Evolutionary conservation across 225 moss, liverwort and hornwort species (phyloP).

Genomic region (Takakia lepidozioides): DNA sequence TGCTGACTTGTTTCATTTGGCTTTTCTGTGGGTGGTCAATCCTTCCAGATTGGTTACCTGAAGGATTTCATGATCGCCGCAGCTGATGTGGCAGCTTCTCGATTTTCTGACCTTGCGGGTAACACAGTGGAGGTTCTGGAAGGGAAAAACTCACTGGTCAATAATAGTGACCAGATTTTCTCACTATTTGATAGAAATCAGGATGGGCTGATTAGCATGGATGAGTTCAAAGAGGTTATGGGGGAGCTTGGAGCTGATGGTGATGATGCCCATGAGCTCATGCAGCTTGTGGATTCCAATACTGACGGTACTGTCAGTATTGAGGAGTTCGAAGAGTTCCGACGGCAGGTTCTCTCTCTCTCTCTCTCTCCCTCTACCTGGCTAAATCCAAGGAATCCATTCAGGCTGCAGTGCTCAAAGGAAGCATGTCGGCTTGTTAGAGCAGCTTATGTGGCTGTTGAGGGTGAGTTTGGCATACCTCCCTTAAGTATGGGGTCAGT

Average conservation of each 20-base stretch:
- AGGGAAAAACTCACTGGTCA: conserved; percentile 15
- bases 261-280: conserved; percentile 77
- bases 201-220: conserved; percentile 84
- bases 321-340: conserved; percentile 78
- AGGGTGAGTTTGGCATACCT: too few relatives aligned
- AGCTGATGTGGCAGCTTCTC: conserved; percentile 50
- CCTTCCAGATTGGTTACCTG: conserved; percentile 33
- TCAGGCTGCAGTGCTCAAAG: too few relatives aligned
- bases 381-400: too few relatives aligned
- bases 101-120: conserved; percentile 60
- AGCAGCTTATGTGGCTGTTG: too few relatives aligned
- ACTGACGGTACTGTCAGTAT: conserved; percentile 78
- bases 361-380: too few relatives aligned
- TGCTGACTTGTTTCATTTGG: neutral
- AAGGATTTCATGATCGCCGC: conserved; percentile 52
- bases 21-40: too few relatives aligned
- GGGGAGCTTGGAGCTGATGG: conserved; percentile 76
- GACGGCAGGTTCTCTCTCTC: conserved; percentile 57
- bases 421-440: too few relatives aligned
- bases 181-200: conserved; percentile 87
- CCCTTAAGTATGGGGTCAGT: too few relatives aligned
- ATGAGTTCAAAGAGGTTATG: conserved; percentile 89
- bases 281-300: conserved; percentile 88
- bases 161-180: conserved; percentile 65
- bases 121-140: conserved; percentile 43